Conservation (phyloP, 2,329 filamentous ascomycete genomes). For the Alternaria novae-zelandiae region DNA sequence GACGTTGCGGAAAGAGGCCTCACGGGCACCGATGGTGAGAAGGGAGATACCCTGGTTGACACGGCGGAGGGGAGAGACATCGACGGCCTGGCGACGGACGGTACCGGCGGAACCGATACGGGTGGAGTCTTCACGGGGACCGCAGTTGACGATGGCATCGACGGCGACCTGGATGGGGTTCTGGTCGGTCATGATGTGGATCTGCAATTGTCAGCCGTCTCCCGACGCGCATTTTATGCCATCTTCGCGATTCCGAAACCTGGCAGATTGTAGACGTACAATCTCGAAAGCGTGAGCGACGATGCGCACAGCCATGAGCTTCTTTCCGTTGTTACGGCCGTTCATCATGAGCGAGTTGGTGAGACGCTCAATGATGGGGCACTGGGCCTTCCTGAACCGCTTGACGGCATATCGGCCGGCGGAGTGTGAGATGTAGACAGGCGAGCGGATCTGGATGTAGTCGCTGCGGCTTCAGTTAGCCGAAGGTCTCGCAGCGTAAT, state of each 20-base stretch:
- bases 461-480: conserved; percentile 69
- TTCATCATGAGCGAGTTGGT: conserved; percentile 99
- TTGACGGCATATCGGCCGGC: conserved; percentile 98
- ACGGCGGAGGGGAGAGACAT: conserved; percentile 98
- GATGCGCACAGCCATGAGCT: conserved; percentile 99
- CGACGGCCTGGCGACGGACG: conserved; percentile 99
- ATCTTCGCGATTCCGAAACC: neutral
- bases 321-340: conserved; percentile 99
- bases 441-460: conserved; percentile 99
- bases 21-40: conserved; percentile 97
- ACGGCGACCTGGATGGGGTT: conserved; percentile 99
- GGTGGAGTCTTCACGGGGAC: conserved; percentile 99
- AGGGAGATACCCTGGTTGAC: conserved; percentile 99
- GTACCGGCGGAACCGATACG: conserved; percentile 99
- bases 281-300: conserved; percentile 99
- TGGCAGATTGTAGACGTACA: conserved; percentile 65
- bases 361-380: conserved; percentile 99
- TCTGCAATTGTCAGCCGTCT: conserved; percentile 60
- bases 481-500: conserved; percentile 27
- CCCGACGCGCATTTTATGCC: neutral
- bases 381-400: conserved; percentile 99
- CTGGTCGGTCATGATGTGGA: conserved; percentile 99
- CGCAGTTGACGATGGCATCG: conserved; percentile 99
- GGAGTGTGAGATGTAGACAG: conserved; percentile 99
- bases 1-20: conserved; percentile 99